Percentiles rank a stretch among this genome's conserved stretches.
These are phyloP conservation scores for Vitis cinerea DNA, from an alignment of 164 flowering plant genomes.

Conservation along the genomic window DNA sequence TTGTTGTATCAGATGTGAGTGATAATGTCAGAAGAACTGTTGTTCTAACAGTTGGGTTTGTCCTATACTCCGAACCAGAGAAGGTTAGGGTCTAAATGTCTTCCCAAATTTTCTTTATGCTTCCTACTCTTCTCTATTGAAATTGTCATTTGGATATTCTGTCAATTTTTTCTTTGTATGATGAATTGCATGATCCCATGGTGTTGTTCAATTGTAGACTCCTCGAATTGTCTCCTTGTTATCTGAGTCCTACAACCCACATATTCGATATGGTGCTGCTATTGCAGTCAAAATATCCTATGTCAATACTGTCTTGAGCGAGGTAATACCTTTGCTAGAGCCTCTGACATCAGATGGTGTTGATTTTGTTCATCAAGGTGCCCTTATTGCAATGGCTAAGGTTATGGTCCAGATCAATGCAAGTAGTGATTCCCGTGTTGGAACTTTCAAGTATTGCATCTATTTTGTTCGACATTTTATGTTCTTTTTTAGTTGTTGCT, in stretches of 20 bases:
- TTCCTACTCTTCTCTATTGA: neutral
- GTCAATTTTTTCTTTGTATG: neutral
- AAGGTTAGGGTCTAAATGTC: constrained; percentile 46
- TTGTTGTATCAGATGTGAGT: constrained; percentile 93
- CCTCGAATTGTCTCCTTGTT: constrained; percentile 94
- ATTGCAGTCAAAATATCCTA: constrained; percentile 96
- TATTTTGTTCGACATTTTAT: neutral
- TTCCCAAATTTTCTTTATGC: neutral
- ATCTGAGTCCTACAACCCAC: constrained; percentile 98
- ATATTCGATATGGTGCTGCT: constrained; percentile 98
- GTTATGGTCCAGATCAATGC: constrained; percentile 95
- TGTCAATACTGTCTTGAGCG: constrained; percentile 97
- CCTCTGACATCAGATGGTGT: constrained; percentile 97
- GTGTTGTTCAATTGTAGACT: constrained; percentile 51
- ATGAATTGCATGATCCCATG: neutral
- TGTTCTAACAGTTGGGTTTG: constrained; percentile 91
- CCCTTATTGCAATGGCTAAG: constrained; percentile 99
- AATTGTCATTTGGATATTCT: neutral
- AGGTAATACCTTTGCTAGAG: constrained; percentile 88
- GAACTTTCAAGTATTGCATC: constrained; percentile 73
- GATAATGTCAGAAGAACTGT: constrained; percentile 97
- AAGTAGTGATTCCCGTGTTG: constrained; percentile 95
- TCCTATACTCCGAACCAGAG: constrained; percentile 85
- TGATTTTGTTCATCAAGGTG: constrained; percentile 99
- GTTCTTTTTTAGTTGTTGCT: neutral